Conservation (phyloP, 331 rosid species). For the Spiraea crenata region DNA sequence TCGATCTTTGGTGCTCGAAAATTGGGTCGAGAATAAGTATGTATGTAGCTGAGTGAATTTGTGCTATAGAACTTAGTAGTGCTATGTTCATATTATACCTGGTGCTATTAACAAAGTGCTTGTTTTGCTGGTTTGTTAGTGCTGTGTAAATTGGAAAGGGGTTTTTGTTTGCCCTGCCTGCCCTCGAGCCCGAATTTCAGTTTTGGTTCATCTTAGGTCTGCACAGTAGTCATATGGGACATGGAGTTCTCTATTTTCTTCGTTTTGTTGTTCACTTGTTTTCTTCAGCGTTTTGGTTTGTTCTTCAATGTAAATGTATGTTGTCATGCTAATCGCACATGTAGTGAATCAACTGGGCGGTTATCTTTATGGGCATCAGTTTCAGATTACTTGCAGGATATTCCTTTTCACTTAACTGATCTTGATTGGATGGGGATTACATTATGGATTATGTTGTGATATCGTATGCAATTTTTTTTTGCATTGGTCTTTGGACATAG, state of each 20-base stretch:
- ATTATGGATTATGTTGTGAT: not conserved
- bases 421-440: not conserved
- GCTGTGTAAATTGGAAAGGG: not conserved
- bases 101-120: not conserved
- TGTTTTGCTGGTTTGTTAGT: not conserved
- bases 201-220: not conserved
- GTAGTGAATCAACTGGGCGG: not conserved
- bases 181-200: not conserved
- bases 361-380: not conserved
- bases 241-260: not conserved
- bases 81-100: not conserved
- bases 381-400: not conserved
- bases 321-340: not conserved
- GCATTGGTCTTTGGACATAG: no score
- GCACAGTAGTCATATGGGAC: not conserved
- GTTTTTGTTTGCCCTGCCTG: not conserved
- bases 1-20: not conserved
- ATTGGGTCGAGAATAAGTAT: not conserved
- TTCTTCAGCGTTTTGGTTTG: not conserved
- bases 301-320: not conserved
- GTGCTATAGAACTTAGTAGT: not conserved
- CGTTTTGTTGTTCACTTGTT: not conserved
- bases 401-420: not conserved
- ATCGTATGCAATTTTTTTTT: not conserved
- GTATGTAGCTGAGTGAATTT: not conserved